phyloP scores from a whole-genome alignment of 106 monocot species.

The Cymbidium sinense region DNA sequence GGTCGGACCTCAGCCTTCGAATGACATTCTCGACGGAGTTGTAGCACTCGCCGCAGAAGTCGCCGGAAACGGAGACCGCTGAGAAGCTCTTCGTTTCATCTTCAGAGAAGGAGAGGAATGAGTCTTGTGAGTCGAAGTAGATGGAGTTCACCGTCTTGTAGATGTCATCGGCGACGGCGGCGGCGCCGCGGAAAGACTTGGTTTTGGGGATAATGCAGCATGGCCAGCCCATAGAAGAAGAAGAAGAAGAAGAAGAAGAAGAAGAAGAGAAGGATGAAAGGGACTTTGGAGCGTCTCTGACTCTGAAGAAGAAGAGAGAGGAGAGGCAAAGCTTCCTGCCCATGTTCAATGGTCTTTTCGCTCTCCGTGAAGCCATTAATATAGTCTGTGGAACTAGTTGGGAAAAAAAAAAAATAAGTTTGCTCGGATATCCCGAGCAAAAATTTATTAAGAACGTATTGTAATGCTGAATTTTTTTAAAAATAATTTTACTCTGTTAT shows the following conservation, averaged over 20 bases:
- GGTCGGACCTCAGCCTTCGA: conserved; percentile 22
- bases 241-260: background rate
- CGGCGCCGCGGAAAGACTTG: conserved; percentile 9
- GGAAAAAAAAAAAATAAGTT: background rate
- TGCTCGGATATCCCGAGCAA: background rate
- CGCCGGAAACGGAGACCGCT: background rate
- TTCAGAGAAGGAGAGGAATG: background rate
- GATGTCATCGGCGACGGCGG: background rate
- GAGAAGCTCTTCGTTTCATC: background rate
- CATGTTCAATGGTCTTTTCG: background rate
- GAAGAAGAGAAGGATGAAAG: conserved; percentile 5
- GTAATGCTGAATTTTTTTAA: too few species aligned
- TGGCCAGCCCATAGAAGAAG: conserved; percentile 3
- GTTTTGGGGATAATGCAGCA: conserved; percentile 14
- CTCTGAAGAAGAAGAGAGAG: conserved; percentile 15
- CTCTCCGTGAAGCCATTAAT: background rate
- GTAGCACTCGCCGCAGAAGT: background rate
- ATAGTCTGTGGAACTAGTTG: background rate
- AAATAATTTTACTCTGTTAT: too few species aligned
- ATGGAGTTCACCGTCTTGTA: conserved; percentile 1
- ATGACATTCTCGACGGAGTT: conserved; percentile 10
- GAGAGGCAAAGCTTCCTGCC: conserved; percentile 10
- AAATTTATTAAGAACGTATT: background rate
- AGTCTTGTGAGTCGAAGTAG: background rate
- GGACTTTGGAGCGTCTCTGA: background rate